These are phyloP conservation scores for Pseudogymnoascus sp. DNA, from an alignment of 2,329 filamentous ascomycete genomes.

Conservation along the genomic window DNA sequence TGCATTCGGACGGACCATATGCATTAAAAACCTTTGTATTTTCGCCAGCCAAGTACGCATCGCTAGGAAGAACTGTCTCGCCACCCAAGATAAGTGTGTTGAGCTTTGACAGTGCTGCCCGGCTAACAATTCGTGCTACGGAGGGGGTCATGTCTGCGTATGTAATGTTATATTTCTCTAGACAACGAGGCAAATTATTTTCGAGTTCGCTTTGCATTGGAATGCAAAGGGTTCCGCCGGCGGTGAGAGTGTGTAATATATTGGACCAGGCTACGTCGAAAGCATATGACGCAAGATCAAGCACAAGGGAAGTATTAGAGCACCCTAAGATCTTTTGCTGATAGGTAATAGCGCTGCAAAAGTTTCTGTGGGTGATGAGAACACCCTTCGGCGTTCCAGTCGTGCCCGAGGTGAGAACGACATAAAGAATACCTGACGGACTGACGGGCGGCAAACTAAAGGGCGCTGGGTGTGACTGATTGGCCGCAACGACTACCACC, in stretches of 20 bases:
- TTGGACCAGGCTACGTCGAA: conserved; percentile 13
- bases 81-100: conserved; percentile 73
- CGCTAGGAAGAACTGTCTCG: conserved; percentile 68
- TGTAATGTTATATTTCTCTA: conserved; percentile 53
- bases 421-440: conserved; percentile 5
- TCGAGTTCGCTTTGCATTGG: conserved; percentile 63
- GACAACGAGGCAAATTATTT: conserved; percentile 60
- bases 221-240: conserved; percentile 45
- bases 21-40: conserved; percentile 34
- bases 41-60: conserved; percentile 34
- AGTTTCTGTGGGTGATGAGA: conserved; percentile 7
- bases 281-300: conserved; percentile 16
- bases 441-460: neutral
- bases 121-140: conserved; percentile 78
- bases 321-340: neutral
- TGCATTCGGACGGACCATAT: conserved; percentile 82
- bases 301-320: conserved; percentile 13
- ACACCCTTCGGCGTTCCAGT: conserved; percentile 26
- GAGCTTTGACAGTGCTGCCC: conserved; percentile 69
- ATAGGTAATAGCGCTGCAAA: neutral
- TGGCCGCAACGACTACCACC: neutral
- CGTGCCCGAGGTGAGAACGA: conserved; percentile 24
- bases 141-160: conserved; percentile 23
- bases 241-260: conserved; percentile 11
- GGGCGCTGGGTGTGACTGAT: neutral